phyloP scores from a whole-genome alignment of 2,329 filamentous ascomycete species.

The Trichophaea hybrida region DNA sequence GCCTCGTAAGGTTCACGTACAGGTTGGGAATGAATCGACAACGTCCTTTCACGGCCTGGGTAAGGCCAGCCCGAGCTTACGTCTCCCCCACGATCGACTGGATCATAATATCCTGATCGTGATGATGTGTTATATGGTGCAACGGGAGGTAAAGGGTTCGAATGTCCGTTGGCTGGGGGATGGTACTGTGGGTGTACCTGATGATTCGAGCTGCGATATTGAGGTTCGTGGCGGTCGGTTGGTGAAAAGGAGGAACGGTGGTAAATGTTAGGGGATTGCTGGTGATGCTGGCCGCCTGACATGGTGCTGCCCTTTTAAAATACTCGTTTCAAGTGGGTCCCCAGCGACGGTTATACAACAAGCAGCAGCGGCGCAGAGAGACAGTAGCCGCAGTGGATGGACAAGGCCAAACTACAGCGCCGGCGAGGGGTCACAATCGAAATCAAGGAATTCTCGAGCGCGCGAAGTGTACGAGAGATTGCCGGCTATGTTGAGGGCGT shows the following conservation, averaged over 20 bases:
- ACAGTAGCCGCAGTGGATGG: neutral
- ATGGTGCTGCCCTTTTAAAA: slow-evolving; percentile 14
- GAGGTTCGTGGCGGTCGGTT: slow-evolving; percentile 22
- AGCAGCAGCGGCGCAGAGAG: neutral
- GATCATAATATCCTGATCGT: slow-evolving; percentile 20
- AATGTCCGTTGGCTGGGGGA: slow-evolving; percentile 16
- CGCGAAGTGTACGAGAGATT: neutral
- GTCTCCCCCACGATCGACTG: slow-evolving; percentile 19
- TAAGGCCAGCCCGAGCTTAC: slow-evolving; percentile 20
- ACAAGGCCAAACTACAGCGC: neutral
- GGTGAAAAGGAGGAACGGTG: slow-evolving; percentile 25
- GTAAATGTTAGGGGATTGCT: slow-evolving; percentile 22
- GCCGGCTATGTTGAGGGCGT: neutral
- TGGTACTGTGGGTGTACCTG: slow-evolving; percentile 14
- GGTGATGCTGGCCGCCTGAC: slow-evolving; percentile 24
- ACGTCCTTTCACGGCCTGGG: slow-evolving; percentile 14
- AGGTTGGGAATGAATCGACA: slow-evolving; percentile 18
- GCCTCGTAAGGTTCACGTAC: slow-evolving; percentile 1
- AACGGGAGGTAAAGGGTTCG: slow-evolving; percentile 14
- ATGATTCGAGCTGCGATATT: slow-evolving; percentile 16
- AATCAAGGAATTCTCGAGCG: neutral
- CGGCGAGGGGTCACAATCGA: neutral
- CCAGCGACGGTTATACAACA: neutral
- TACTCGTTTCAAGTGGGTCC: slow-evolving; percentile 1
- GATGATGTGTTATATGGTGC: slow-evolving; percentile 16